These are phyloP conservation scores for Ophiorrhiza pumila DNA, from an alignment of 257 asterid species.

Conservation along the genomic window DNA sequence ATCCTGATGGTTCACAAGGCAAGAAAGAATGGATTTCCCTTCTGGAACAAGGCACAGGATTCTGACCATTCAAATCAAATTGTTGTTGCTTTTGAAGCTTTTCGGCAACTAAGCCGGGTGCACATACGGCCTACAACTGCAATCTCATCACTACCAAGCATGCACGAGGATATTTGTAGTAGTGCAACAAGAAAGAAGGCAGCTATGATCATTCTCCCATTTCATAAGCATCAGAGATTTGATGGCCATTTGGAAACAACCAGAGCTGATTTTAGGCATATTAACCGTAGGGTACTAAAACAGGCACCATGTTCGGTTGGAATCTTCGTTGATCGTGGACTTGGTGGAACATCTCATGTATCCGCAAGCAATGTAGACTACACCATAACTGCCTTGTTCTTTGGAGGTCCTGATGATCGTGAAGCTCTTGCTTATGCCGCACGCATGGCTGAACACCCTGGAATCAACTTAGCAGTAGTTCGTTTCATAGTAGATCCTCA, in stretches of 20 bases:
- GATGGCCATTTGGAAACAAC: too few relatives aligned
- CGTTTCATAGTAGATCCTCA: conserved; percentile 21
- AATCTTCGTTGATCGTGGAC: conserved; percentile 49
- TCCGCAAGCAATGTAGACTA: conserved; percentile 48
- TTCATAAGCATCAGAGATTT: too few relatives aligned
- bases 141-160: conserved; percentile 35
- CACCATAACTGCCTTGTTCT: conserved; percentile 33
- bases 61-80: too few relatives aligned
- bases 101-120: conserved; percentile 44
- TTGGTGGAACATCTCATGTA: conserved; percentile 54
- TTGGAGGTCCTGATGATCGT: conserved; percentile 50
- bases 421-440: conserved; percentile 49
- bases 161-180: conserved; percentile 48
- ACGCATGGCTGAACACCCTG: conserved; percentile 55
- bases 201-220: too few relatives aligned
- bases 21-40: too few relatives aligned
- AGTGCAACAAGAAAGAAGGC: conserved; percentile 37
- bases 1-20: too few relatives aligned
- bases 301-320: conserved; percentile 51
- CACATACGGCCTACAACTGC: conserved; percentile 48
- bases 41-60: too few relatives aligned
- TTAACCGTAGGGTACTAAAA: conserved; percentile 44
- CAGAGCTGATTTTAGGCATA: too few relatives aligned
- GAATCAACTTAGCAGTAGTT: conserved; percentile 16
- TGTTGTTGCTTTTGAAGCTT: too few relatives aligned